phyloP scores from a whole-genome alignment of 2,329 filamentous ascomycete genomes.

The Epichloe uncinata region DNA sequence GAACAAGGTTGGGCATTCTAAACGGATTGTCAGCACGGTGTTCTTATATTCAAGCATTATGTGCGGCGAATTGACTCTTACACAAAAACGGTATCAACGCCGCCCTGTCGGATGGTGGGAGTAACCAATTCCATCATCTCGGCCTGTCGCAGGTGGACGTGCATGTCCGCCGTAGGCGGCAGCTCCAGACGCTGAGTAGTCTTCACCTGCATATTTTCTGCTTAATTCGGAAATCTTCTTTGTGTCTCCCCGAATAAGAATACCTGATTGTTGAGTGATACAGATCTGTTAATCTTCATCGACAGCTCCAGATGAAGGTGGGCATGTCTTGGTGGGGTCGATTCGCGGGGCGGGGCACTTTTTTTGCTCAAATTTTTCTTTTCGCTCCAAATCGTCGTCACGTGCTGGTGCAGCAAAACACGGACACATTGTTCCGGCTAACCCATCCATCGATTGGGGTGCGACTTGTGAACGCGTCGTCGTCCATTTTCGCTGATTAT shows the following conservation, averaged over 20 bases:
- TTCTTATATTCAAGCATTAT: neutral
- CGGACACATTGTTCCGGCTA: too few relatives aligned
- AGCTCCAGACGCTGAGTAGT: constrained; percentile 27
- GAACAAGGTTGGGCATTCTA: constrained; percentile 46
- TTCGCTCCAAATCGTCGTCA: too few relatives aligned
- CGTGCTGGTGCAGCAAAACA: too few relatives aligned
- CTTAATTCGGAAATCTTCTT: neutral
- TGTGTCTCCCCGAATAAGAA: neutral
- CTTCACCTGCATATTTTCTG: constrained; percentile 4
- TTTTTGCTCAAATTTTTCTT: neutral
- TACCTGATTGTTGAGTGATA: neutral
- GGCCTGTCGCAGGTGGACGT: constrained; percentile 59
- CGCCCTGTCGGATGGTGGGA: constrained; percentile 41
- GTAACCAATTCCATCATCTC: constrained; percentile 46
- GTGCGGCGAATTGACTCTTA: neutral
- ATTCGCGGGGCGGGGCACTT: neutral
- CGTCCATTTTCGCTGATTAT: too few relatives aligned
- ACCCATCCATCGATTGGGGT: too few relatives aligned
- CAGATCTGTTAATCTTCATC: neutral
- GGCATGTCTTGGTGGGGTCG: neutral
- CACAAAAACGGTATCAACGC: constrained; percentile 50
- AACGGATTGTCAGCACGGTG: neutral
- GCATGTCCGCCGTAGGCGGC: constrained; percentile 53
- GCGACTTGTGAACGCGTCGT: too few relatives aligned
- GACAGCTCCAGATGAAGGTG: neutral